Evolutionary conservation across 2,329 filamentous ascomycete species (phyloP).

Genomic region (Penicillium sclerotiorum): DNA sequence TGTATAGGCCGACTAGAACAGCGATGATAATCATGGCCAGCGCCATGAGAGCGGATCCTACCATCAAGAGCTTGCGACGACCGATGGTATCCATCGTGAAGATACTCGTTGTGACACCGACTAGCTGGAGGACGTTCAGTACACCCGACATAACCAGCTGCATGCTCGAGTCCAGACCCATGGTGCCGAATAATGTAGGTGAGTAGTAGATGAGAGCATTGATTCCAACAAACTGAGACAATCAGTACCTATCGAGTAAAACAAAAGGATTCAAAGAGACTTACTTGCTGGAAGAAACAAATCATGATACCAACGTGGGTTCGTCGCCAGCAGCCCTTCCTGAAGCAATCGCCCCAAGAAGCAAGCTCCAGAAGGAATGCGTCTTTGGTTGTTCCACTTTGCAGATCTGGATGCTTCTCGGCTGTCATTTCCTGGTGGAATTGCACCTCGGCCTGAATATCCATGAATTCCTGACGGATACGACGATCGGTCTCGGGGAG

Average conservation of each 20-base stretch:
- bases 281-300: slow-evolving; percentile 61
- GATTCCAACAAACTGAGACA: slow-evolving; percentile 50
- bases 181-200: slow-evolving; percentile 59
- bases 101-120: slow-evolving; percentile 51
- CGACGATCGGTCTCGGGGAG: slow-evolving; percentile 53
- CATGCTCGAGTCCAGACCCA: slow-evolving; percentile 49
- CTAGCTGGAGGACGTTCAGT: slow-evolving; percentile 54
- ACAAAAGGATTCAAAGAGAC: no score
- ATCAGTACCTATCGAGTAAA: slow-evolving; percentile 5
- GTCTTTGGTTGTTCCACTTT: slow-evolving; percentile 35
- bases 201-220: slow-evolving; percentile 64
- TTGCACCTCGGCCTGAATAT: slow-evolving; percentile 56
- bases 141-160: slow-evolving; percentile 58
- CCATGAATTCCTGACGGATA: slow-evolving; percentile 54
- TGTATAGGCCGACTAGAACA: slow-evolving; percentile 57
- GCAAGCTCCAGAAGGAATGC: slow-evolving; percentile 52
- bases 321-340: slow-evolving; percentile 52
- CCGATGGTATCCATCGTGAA: slow-evolving; percentile 55
- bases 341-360: slow-evolving; percentile 55
- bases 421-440: slow-evolving; percentile 53
- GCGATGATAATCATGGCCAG: slow-evolving; percentile 56
- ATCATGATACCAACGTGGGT: slow-evolving; percentile 56
- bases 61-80: slow-evolving; percentile 50
- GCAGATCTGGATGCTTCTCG: slow-evolving; percentile 43
- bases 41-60: slow-evolving; percentile 50